phyloP scores from a whole-genome alignment of 2,329 filamentous ascomycete genomes.

The Rhynchosporium agropyri region DNA sequence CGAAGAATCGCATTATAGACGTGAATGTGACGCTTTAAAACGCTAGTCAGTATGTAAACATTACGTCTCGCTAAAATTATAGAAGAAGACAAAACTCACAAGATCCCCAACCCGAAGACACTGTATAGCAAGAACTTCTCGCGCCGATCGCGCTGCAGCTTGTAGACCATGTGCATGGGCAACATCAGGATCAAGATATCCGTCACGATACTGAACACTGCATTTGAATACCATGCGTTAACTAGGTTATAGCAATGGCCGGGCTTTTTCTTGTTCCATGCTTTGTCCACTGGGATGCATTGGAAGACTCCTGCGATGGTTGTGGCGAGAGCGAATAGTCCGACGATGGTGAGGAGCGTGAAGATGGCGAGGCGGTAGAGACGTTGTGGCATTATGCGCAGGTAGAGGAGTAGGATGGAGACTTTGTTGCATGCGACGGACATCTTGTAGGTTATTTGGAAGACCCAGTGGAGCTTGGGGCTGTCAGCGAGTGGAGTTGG shows the following conservation, averaged over 20 bases:
- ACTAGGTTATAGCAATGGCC: constrained; percentile 28
- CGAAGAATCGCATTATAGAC: constrained; percentile 42
- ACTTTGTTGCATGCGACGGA: constrained; percentile 25
- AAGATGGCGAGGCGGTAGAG: constrained; percentile 23
- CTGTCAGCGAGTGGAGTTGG: not conserved
- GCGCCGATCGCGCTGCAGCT: constrained; percentile 23
- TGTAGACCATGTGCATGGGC: constrained; percentile 29
- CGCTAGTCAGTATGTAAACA: not conserved
- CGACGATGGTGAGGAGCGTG: constrained; percentile 18
- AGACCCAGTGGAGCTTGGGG: constrained; percentile 26
- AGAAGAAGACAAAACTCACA: constrained; percentile 37
- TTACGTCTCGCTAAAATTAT: not conserved
- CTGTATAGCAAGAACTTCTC: constrained; percentile 53
- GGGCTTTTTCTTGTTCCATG: constrained; percentile 24
- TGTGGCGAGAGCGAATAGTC: constrained; percentile 23
- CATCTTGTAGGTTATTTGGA: constrained; percentile 29
- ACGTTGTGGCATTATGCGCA: constrained; percentile 25
- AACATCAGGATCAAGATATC: constrained; percentile 27
- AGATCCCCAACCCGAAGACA: constrained; percentile 44
- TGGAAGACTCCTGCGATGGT: constrained; percentile 26
- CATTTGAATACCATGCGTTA: constrained; percentile 28
- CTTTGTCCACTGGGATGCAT: constrained; percentile 27
- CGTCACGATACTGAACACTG: constrained; percentile 26
- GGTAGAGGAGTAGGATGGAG: constrained; percentile 28
- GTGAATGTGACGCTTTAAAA: constrained; percentile 37